These are phyloP conservation scores for Phytophthora tubulina DNA, from an alignment of 352 stramenopile species.

Conservation along the genomic window DNA sequence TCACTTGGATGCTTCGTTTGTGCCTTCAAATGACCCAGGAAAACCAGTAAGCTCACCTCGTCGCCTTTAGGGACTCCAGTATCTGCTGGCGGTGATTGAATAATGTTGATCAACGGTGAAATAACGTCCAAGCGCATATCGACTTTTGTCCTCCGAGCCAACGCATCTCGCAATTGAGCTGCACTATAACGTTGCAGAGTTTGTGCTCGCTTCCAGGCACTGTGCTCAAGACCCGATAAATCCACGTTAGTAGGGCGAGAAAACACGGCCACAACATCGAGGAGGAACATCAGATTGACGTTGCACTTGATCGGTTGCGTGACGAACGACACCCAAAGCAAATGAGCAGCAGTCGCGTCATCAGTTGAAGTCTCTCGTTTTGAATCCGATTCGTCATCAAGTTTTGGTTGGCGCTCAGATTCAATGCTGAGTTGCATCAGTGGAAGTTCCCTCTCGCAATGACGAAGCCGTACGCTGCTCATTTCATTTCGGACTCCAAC, in stretches of 20 bases:
- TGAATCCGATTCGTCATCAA: constrained; percentile 22
- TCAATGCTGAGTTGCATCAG: constrained; percentile 77
- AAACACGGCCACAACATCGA: constrained; percentile 76
- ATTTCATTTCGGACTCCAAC: constrained; percentile 69
- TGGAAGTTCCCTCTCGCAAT: constrained; percentile 76
- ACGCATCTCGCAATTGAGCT: constrained; percentile 74
- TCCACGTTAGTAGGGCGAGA: constrained; percentile 79
- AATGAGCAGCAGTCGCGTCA: constrained; percentile 31
- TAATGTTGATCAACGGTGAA: constrained; percentile 80
- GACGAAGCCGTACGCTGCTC: constrained; percentile 72
- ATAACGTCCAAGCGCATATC: constrained; percentile 83
- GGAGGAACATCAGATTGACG: constrained; percentile 79
- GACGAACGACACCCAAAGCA: constrained; percentile 72
- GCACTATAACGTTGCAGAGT: constrained; percentile 81
- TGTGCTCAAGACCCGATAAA: constrained; percentile 75
- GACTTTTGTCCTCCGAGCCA: constrained; percentile 76
- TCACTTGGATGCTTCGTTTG: constrained; percentile 58
- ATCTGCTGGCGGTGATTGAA: constrained; percentile 53
- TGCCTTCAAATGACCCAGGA: constrained; percentile 79
- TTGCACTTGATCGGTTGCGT: constrained; percentile 86
- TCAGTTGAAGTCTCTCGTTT: constrained; percentile 25
- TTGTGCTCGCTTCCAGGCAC: constrained; percentile 77
- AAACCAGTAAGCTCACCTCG: constrained; percentile 71
- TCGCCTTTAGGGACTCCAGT: constrained; percentile 26
- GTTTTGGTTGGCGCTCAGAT: constrained; percentile 42